phyloP scores from a whole-genome alignment of 2,329 filamentous ascomycete genomes.

The Xylaria sp. region DNA sequence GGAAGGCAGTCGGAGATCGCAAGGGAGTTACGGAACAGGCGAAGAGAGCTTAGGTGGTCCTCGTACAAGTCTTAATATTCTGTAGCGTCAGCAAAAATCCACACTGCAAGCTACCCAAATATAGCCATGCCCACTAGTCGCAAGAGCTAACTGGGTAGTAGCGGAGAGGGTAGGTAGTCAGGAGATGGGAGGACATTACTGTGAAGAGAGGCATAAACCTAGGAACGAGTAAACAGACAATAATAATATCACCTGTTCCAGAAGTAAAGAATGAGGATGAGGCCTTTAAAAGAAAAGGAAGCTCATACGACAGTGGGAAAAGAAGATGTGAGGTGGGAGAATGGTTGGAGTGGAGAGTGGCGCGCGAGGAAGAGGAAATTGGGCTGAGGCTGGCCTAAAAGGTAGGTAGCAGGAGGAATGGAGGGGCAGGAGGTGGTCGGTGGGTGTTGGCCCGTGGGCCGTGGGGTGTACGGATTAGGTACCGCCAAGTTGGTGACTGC shows the following conservation, averaged over 20 bases:
- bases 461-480: no score
- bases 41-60: slow-evolving; percentile 3
- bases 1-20: neutral
- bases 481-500: no score
- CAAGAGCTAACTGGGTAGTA: neutral
- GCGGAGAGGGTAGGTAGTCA: neutral
- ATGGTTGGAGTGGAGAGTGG: neutral
- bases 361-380: neutral
- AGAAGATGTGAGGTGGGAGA: neutral
- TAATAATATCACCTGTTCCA: neutral
- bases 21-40: neutral
- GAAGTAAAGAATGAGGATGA: neutral
- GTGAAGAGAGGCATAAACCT: neutral
- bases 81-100: slow-evolving; percentile 6
- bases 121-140: neutral
- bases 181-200: neutral
- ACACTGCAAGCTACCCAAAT: neutral
- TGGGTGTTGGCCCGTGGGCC: neutral
- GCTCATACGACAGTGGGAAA: no score
- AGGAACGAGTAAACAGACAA: no score
- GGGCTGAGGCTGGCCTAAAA: neutral
- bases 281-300: no score
- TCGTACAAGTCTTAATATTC: neutral
- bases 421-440: slow-evolving; percentile 8
- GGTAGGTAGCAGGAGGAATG: neutral